Evolutionary conservation across 768 basidiomycete species (phyloP), one percentile per base, ranked within the genome.

Genomic region (Phanerodontia chrysosporium): DNA sequence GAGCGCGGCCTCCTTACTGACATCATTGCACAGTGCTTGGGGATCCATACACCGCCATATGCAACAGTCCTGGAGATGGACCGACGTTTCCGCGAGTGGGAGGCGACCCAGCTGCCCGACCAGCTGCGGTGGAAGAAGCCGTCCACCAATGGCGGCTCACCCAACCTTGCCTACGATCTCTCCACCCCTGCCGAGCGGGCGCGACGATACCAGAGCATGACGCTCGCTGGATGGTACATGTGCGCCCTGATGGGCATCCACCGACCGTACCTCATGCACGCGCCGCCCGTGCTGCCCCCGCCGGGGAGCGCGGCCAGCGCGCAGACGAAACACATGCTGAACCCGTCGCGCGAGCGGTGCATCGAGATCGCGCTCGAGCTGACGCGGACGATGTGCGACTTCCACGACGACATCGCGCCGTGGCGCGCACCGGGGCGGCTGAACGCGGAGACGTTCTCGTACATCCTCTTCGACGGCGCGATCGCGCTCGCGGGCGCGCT

Each of bases 151-250:
- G 48, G 24, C 27, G 14, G 24, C 7, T 22, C 28, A 51, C 29
- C 18, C 27, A 32, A 13, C 16, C 29, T 22, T 7, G 51, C 54
- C 7, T 51, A 55, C 2, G 35, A 49, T 24, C 32, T 55, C 5
- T n/a, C 35, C 56, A 65, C 28, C 57, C 44, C 66, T 66, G 56
- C 52, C 14, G 76, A 79, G 35, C 64, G 70, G 49, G 67, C 69
- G 13, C 63, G 75, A n/a, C 63, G 73, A 13, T 76, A 73, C 36
- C 79, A 81, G 60, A 67, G 78, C 30, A 75, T 78, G 63, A 74
- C 72, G 16, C 72, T 82, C 27, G 73, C 75, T 24, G 78, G 75
- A 13, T 81, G 79, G 78, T 81, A 78, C 63, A 70, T 80, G 27
- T 71, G 75, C 25, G 74, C 69, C 9, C 74, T 79, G 35, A 70